Evolutionary conservation across 192 early-diverging fungal species (phyloP), one percentile per base, ranked within the genome.

Genomic region (Mortierella antarctica): DNA sequence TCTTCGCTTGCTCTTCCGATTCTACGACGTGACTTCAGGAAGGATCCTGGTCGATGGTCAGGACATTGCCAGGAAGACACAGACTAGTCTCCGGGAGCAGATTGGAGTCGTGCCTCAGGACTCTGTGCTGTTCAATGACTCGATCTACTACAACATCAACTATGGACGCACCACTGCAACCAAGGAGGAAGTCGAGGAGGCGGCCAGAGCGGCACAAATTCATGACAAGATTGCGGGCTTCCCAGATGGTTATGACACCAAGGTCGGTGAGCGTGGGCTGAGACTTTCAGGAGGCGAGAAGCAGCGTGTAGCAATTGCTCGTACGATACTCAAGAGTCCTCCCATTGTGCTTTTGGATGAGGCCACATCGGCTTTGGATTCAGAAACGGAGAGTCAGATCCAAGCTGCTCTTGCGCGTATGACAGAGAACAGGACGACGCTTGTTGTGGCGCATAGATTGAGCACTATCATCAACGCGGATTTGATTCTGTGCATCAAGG

Each of bases 71-170:
- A 39, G 65, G 41, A 89, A 92, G 41, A 89, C 84, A 1, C 95
- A 94, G 71, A 69, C 83, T 53, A 92, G 92, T 53, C 89, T 99
- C 52, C 89, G 97, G 15, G 82, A 87, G 40, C 88, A 88, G 53
- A 95, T 99, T 62, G 96, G 96, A 21, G 95, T 98, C 23, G 97
- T 99, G 17, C 96, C 97, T 17, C 91, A 96, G 82, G 96, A 98
- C 80, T 97, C 96, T 14, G 96, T 98, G 1, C 87, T 98, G 21
- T 99, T 99, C 85, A 99, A 99, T 82, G 95, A 98, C 62, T 93
- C 95, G 18, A 91, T 99, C 65, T 88, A 86, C 53, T 97, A 96
- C 88, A 99, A 99, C 83, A 97, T 99, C 77, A 91, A 91, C 20
- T 99, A 98, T 79, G 94, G 93, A 18, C 84, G 92, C 20, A 83